These are phyloP conservation scores for Albatrellus ellisii DNA, from an alignment of 768 basidiomycete species.

Conservation along the genomic window DNA sequence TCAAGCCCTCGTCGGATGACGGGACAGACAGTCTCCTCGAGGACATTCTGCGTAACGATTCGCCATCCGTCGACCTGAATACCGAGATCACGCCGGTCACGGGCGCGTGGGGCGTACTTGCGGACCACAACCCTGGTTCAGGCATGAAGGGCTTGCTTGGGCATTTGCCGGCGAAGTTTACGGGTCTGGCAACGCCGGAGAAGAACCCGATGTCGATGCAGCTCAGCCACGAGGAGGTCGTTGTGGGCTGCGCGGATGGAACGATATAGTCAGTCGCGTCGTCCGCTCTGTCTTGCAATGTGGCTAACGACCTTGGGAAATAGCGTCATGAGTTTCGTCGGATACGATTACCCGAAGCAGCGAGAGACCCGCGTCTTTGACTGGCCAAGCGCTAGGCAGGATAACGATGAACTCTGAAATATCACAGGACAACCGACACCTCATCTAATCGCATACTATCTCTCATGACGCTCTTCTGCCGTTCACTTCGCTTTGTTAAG, in stretches of 20 bases:
- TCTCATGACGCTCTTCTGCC: too few relatives aligned
- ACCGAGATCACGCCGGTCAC: slow-evolving; percentile 49
- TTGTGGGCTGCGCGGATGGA: slow-evolving; percentile 84
- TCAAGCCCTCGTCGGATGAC: slow-evolving; percentile 15
- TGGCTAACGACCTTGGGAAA: slow-evolving; percentile 10
- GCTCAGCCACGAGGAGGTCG: slow-evolving; percentile 80
- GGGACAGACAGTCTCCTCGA: slow-evolving; percentile 9
- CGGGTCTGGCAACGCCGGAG: slow-evolving; percentile 73
- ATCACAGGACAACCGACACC: too few relatives aligned
- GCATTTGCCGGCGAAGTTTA: slow-evolving; percentile 51
- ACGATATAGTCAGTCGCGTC: slow-evolving; percentile 64
- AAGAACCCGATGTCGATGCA: slow-evolving; percentile 96
- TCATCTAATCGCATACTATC: too few relatives aligned
- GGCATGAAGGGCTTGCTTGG: slow-evolving; percentile 49
- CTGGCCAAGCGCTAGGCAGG: too few relatives aligned
- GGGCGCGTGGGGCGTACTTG: slow-evolving; percentile 68
- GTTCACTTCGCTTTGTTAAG: too few relatives aligned
- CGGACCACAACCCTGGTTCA: slow-evolving; percentile 26
- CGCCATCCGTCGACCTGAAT: slow-evolving; percentile 40
- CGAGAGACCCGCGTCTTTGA: too few relatives aligned
- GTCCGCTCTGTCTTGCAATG: neutral
- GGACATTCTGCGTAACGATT: neutral
- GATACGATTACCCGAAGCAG: slow-evolving; percentile 36
- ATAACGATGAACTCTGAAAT: too few relatives aligned
- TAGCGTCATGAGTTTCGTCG: slow-evolving; percentile 52